Conservation (phyloP, 768 basidiomycete species). For the Podaxis sp. region DNA sequence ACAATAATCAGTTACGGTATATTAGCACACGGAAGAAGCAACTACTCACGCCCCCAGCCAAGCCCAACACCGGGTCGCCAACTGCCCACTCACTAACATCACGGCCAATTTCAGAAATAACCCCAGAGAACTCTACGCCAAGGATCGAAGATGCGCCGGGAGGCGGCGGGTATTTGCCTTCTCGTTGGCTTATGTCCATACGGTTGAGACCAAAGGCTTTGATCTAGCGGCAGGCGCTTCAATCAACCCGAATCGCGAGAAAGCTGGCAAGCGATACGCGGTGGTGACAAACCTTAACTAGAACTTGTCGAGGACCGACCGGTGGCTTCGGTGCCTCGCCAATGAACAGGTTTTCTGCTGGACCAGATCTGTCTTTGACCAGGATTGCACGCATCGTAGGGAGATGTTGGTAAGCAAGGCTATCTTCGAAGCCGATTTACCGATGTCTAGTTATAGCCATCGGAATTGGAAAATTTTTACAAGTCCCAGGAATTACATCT, state of each 20-base stretch:
- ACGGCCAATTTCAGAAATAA: conserved; percentile 48
- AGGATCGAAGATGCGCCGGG: conserved; percentile 71
- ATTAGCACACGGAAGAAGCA: not conserved
- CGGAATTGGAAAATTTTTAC: not conserved
- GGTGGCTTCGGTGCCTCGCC: conserved; percentile 65
- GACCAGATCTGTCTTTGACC: conserved; percentile 71
- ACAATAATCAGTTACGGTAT: not conserved
- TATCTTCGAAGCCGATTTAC: not conserved
- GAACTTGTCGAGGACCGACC: conserved; percentile 54
- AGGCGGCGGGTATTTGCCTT: conserved; percentile 74
- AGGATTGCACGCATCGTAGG: conserved; percentile 70
- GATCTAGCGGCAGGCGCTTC: conserved; percentile 38
- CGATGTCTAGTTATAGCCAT: not conserved
- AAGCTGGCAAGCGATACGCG: not conserved
- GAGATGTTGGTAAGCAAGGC: not conserved
- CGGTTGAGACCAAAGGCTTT: conserved; percentile 87
- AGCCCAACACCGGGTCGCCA: conserved; percentile 74
- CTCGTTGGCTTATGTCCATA: conserved; percentile 75
- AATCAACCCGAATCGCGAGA: not conserved
- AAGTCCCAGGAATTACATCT: not conserved
- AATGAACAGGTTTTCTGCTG: conserved; percentile 72
- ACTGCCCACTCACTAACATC: conserved; percentile 49
- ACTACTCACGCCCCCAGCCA: conserved; percentile 71
- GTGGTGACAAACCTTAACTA: conserved; percentile 64
- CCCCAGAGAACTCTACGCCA: conserved; percentile 85